These are phyloP conservation scores for Pugionium dolabratum DNA, from an alignment of 345 rosid species.

Conservation along the genomic window DNA sequence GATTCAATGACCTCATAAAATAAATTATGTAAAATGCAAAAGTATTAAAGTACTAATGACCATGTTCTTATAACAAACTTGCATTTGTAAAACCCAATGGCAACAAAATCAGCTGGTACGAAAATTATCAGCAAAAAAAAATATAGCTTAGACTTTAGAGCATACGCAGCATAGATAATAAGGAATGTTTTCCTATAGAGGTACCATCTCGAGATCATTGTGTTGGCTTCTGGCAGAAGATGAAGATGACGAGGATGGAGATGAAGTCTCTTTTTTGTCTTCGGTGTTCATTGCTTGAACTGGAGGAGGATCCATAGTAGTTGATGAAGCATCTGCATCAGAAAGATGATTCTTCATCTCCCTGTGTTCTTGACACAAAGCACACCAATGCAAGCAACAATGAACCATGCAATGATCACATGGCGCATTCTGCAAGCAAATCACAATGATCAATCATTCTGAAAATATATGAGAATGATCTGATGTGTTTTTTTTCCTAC, in stretches of 20 bases:
- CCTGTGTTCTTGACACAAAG: slow-evolving; percentile 88
- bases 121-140: slow-evolving; percentile 27
- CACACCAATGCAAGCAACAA: slow-evolving; percentile 90
- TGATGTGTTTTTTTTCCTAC: background rate
- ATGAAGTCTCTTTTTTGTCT: slow-evolving; percentile 35
- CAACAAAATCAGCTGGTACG: slow-evolving; percentile 28
- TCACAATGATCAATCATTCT: slow-evolving; percentile 13
- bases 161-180: slow-evolving; percentile 23
- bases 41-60: slow-evolving; percentile 2
- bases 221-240: slow-evolving; percentile 47
- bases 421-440: slow-evolving; percentile 63
- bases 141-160: slow-evolving; percentile 20
- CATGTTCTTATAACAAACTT: slow-evolving; percentile 29
- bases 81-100: slow-evolving; percentile 16
- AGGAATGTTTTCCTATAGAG: slow-evolving; percentile 43
- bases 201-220: slow-evolving; percentile 54
- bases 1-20: slow-evolving; percentile 11
- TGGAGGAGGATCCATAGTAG: slow-evolving; percentile 72
- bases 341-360: slow-evolving; percentile 87
- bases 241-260: slow-evolving; percentile 39
- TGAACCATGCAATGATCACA: slow-evolving; percentile 86
- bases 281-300: slow-evolving; percentile 68
- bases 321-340: slow-evolving; percentile 47
- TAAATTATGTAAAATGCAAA: slow-evolving; percentile 2
- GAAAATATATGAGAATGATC: background rate